phyloP scores from a whole-genome alignment of 305 asterid species.

The Coffea humblotiana region DNA sequence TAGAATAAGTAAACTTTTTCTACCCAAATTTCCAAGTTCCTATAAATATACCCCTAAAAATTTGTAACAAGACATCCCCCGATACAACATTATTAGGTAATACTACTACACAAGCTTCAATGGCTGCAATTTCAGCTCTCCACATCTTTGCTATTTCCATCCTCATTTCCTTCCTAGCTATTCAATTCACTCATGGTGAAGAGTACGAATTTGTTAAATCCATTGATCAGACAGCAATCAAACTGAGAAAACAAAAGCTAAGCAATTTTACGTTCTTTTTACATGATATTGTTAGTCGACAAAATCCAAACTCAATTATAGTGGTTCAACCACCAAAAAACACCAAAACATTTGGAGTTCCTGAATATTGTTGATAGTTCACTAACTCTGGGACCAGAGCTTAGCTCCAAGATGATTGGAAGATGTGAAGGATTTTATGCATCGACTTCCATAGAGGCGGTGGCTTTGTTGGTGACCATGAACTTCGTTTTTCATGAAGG shows the following conservation, averaged over 20 bases:
- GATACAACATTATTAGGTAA: too few relatives aligned
- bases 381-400: constrained; percentile 41
- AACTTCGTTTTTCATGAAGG: constrained; percentile 42
- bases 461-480: constrained; percentile 40
- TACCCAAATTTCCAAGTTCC: too few relatives aligned
- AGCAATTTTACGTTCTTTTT: constrained; percentile 31
- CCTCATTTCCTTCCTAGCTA: constrained; percentile 5
- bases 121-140: constrained; percentile 12
- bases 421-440: constrained; percentile 60
- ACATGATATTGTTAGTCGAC: constrained; percentile 27
- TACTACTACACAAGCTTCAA: neutral
- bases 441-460: constrained; percentile 29
- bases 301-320: constrained; percentile 18
- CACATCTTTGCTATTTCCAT: constrained; percentile 3
- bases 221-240: constrained; percentile 8
- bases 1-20: too few relatives aligned
- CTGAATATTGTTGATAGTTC: constrained; percentile 45
- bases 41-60: too few relatives aligned
- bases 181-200: neutral
- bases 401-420: constrained; percentile 47
- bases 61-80: neutral
- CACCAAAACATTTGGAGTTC: constrained; percentile 9
- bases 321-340: constrained; percentile 22
- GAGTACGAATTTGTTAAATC: constrained; percentile 6
- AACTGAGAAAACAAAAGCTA: constrained; percentile 19